Evolutionary conservation across 2,329 filamentous ascomycete genomes (phyloP).

Genomic region (Trematosphaeria pertusa): DNA sequence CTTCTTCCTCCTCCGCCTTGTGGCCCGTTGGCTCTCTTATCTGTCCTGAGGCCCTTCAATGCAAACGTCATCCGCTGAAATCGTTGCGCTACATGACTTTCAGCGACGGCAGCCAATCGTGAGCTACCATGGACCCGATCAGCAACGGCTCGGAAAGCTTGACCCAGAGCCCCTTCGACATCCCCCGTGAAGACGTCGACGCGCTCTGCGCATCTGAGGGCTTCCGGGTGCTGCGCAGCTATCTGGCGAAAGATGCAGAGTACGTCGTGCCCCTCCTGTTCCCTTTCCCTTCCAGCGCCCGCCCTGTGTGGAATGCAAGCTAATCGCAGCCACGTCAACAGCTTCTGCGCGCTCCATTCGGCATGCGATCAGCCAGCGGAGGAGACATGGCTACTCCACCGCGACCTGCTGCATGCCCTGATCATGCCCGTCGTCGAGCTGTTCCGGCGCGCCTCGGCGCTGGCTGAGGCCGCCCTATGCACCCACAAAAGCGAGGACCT

Average conservation of each 20-base stretch:
- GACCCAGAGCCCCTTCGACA: constrained; percentile 55
- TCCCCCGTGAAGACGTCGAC: constrained; percentile 51
- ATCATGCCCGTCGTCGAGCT: constrained; percentile 65
- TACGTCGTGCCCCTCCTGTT: constrained; percentile 33
- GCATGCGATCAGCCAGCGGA: constrained; percentile 39
- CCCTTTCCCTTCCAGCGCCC: constrained; percentile 8
- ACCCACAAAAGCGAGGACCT: constrained; percentile 58
- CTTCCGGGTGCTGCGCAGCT: constrained; percentile 52
- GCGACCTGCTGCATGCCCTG: constrained; percentile 65
- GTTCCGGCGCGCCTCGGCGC: constrained; percentile 60
- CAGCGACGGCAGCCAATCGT: neutral
- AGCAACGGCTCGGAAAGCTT: neutral
- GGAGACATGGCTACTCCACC: constrained; percentile 59
- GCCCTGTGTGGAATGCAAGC: no score
- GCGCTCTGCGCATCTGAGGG: constrained; percentile 49
- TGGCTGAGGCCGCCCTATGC: constrained; percentile 59
- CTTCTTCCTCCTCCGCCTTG: neutral
- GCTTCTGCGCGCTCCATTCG: constrained; percentile 54
- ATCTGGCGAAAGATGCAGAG: constrained; percentile 51
- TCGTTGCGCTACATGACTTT: neutral
- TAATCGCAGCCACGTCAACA: constrained; percentile 22
- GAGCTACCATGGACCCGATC: neutral
- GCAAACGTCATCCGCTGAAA: constrained; percentile 8
- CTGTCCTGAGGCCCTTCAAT: constrained; percentile 9
- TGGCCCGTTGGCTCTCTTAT: constrained; percentile 1